phyloP scores from a whole-genome alignment of 257 asterid species.

The Nicotiana sylvestris region DNA sequence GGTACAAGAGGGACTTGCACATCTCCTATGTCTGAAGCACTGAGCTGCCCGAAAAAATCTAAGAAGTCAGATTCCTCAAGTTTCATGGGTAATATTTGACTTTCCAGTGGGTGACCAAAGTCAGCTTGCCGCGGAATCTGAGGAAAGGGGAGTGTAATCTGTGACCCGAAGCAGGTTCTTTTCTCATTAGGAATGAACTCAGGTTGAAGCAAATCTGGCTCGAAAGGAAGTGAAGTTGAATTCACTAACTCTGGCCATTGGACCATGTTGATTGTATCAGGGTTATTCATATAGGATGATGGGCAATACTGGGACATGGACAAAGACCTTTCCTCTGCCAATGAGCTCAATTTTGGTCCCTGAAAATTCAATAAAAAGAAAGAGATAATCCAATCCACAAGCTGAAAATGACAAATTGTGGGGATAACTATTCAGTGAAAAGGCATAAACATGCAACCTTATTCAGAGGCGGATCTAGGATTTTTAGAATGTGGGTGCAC shows the following conservation, averaged over 20 bases:
- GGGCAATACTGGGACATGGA: conserved; percentile 27
- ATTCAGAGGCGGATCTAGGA: no score
- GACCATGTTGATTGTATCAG: conserved; percentile 19
- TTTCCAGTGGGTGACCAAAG: conserved; percentile 27
- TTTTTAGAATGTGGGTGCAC: no score
- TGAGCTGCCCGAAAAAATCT: conserved; percentile 40
- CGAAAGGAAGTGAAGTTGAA: conserved; percentile 24
- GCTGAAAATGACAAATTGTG: neutral
- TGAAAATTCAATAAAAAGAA: conserved; percentile 15
- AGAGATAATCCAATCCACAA: neutral
- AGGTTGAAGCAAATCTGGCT: conserved; percentile 18
- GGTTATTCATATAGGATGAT: conserved; percentile 16
- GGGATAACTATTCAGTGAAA: neutral
- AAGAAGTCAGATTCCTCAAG: conserved; percentile 42
- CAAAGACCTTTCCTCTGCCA: conserved; percentile 23
- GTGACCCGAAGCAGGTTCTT: conserved; percentile 18
- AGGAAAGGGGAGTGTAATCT: conserved; percentile 25
- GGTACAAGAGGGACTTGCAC: conserved; percentile 29
- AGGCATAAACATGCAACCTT: neutral
- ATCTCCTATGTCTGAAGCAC: conserved; percentile 30
- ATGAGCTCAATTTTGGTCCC: conserved; percentile 31
- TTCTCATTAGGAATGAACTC: conserved; percentile 17
- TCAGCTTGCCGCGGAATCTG: conserved; percentile 39
- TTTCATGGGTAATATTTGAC: conserved; percentile 34
- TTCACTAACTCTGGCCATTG: conserved; percentile 20